Percentiles rank a stretch among this genome's conserved stretches.
phyloP scores from a whole-genome alignment of 2,329 filamentous ascomycete species.

The Chaetomium olivaceum region DNA sequence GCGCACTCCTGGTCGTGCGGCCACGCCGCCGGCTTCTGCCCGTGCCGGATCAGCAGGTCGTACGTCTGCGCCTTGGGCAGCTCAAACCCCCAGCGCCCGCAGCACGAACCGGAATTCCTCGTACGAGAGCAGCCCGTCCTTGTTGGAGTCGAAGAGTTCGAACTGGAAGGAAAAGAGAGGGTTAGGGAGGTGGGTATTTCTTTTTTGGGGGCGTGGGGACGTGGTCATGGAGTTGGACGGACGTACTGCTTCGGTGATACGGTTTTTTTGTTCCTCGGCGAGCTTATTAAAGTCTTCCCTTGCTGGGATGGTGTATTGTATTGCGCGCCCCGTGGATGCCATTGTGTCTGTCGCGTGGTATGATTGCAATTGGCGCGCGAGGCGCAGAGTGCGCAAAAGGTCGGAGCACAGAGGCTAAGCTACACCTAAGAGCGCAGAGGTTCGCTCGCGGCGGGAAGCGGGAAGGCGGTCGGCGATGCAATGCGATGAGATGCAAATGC shows the following conservation, averaged over 20 bases:
- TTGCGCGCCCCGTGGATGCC: conserved; percentile 30
- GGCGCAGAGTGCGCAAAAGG: not conserved
- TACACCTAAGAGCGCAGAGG: no score
- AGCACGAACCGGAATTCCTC: conserved; percentile 97
- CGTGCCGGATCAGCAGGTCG: conserved; percentile 76
- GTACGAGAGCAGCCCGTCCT: conserved; percentile 91
- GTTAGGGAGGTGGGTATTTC: conserved; percentile 15
- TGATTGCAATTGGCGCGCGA: not conserved
- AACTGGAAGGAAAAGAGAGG: conserved; percentile 57
- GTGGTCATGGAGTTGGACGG: not conserved
- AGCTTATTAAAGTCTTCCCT: conserved; percentile 49
- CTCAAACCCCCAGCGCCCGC: conserved; percentile 93
- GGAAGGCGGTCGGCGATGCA: not conserved
- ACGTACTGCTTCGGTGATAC: conserved; percentile 89
- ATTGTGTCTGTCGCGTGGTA: conserved; percentile 19
- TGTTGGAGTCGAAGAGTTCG: conserved; percentile 93
- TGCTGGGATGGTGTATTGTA: conserved; percentile 37
- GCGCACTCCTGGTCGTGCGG: conserved; percentile 54
- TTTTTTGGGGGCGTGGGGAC: not conserved
- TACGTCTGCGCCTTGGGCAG: conserved; percentile 84
- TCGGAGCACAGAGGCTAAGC: not conserved
- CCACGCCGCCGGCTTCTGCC: conserved; percentile 67
- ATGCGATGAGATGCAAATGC: not conserved
- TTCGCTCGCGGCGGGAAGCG: not conserved
- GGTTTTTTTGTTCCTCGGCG: conserved; percentile 85